Evolutionary conservation across 371 early-diverging fungal genomes (phyloP).

Genomic region (Phascolomyces articulosus): DNA sequence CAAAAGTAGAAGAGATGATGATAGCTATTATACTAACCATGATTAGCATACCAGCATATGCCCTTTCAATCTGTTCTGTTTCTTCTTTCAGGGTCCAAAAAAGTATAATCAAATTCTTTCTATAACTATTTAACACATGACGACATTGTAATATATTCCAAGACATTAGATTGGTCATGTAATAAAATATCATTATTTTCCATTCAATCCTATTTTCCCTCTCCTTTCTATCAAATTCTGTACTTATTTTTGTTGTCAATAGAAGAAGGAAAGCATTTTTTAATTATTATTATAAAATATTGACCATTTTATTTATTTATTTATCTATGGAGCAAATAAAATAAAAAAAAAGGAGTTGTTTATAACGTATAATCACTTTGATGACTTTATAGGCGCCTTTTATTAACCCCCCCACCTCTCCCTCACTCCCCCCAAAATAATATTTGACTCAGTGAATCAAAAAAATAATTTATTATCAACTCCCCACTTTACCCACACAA

Average conservation of each 20-base stretch:
- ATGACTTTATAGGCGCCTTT: too few species aligned
- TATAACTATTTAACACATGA: background rate
- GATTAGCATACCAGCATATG: background rate
- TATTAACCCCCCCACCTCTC: too few species aligned
- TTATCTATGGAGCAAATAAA: too few species aligned
- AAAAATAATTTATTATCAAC: too few species aligned
- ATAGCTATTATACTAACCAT: background rate
- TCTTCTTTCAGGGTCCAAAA: background rate
- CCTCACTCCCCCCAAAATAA: too few species aligned
- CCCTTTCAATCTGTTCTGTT: background rate
- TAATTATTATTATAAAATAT: too few species aligned
- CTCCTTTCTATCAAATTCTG: conserved; percentile 4
- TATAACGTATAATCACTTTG: too few species aligned
- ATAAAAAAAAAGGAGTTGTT: too few species aligned
- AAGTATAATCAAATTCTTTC: background rate
- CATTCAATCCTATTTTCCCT: background rate
- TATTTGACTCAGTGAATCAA: too few species aligned
- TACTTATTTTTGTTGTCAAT: conserved; percentile 2
- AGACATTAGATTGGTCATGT: conserved; percentile 1
- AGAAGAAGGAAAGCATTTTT: background rate
- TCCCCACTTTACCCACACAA: background rate
- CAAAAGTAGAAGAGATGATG: too few species aligned
- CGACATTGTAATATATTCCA: background rate
- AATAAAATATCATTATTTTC: background rate
- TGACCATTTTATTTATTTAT: background rate